Evolutionary conservation across 2,329 filamentous ascomycete genomes (phyloP).

Genomic region (Aspergillus flavus): DNA sequence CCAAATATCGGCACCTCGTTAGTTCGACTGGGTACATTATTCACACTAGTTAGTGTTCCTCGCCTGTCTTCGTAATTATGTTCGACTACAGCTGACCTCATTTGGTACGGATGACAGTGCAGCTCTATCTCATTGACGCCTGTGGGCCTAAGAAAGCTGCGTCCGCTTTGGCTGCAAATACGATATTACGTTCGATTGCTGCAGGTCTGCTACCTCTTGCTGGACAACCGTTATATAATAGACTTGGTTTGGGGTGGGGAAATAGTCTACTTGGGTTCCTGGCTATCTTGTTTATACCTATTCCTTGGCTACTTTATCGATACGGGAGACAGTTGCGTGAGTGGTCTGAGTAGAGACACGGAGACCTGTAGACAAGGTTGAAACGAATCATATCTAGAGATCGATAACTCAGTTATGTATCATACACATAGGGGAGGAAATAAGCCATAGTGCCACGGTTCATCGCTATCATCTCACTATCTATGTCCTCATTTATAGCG

Average conservation of each 20-base stretch:
- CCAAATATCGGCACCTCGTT: neutral
- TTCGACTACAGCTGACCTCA: neutral
- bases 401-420: too few relatives aligned
- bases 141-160: neutral
- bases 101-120: neutral
- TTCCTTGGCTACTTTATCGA: neutral
- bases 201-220: neutral
- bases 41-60: neutral
- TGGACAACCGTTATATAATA: neutral
- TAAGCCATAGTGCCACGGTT: too few relatives aligned
- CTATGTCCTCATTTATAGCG: too few relatives aligned
- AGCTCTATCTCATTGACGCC: neutral
- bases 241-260: neutral
- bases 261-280: neutral
- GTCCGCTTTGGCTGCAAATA: neutral
- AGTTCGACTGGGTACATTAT: neutral
- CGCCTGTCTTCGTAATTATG: accelerated
- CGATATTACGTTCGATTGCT: neutral
- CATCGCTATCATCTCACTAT: accelerated
- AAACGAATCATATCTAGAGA: too few relatives aligned
- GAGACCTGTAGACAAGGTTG: too few relatives aligned
- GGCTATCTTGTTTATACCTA: neutral
- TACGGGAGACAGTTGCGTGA: neutral
- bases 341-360: neutral
- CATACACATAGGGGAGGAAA: too few relatives aligned